Evolutionary conservation across 1,139 yeast species (phyloP).

Genomic region (Debaryomyces psychrophilus): DNA sequence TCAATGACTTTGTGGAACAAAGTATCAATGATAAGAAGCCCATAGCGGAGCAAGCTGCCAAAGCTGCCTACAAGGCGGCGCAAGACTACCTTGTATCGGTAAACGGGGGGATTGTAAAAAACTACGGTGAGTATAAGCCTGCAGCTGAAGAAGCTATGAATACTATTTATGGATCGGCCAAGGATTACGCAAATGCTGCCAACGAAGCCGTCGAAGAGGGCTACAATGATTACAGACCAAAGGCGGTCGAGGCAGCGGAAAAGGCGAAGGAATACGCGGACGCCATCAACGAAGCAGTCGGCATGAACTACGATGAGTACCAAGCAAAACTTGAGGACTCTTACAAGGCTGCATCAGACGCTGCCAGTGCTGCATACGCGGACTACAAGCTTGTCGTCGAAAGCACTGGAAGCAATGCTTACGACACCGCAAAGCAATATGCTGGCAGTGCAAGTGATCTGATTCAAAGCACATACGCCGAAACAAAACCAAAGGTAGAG

Average conservation of each 20-base stretch:
- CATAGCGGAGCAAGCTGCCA: constrained; percentile 12
- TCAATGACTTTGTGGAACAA: constrained; percentile 13
- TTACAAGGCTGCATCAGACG: constrained; percentile 10
- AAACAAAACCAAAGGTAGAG: constrained; percentile 14
- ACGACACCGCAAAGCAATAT: constrained; percentile 14
- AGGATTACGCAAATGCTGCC: constrained; percentile 7
- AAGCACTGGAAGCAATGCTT: constrained; percentile 14
- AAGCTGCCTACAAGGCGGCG: constrained; percentile 12
- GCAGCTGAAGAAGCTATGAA: constrained; percentile 12
- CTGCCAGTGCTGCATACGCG: constrained; percentile 10
- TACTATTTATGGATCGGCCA: constrained; percentile 9
- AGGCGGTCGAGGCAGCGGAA: constrained; percentile 12
- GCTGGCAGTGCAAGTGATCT: constrained; percentile 13
- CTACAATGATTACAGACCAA: constrained; percentile 15
- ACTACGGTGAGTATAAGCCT: constrained; percentile 16
- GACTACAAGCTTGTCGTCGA: constrained; percentile 14
- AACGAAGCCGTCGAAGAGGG: constrained; percentile 13
- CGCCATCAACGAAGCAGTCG: constrained; percentile 7
- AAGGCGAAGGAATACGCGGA: constrained; percentile 13
- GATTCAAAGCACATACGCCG: constrained; percentile 9
- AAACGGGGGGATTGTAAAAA: constrained; percentile 12
- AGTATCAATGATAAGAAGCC: not conserved
- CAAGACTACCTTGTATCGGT: constrained; percentile 8
- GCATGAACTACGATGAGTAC: constrained; percentile 10
- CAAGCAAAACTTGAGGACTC: constrained; percentile 14